Evolutionary conservation across 2,329 filamentous ascomycete genomes (phyloP), one percentile per base, ranked within the genome.

Genomic region (Exophiala bonariae): DNA sequence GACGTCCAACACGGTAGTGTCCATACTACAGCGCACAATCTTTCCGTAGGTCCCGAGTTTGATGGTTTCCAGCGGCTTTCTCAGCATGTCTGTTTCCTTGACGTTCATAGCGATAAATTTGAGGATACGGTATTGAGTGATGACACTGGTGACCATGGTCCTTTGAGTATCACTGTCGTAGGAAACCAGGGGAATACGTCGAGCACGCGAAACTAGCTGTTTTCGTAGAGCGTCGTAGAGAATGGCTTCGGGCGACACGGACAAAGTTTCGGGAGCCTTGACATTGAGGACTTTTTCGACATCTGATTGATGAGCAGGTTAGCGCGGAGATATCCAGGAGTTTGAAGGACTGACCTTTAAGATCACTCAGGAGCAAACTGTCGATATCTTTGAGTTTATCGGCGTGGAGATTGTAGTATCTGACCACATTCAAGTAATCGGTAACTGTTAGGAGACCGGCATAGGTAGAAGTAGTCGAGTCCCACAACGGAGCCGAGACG

Each of bases 81-180:
- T 88, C 52, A 99, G 73, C 63, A 90, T 81, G 60, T 95, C 86
- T 3, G 92, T 96, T 64, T 95, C 87, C 59, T 85, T 83, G 32
- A 88, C 83, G 69, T 99, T 99, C 69, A 99, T 92, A 9, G 93
- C 91, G 53, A 99, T 95, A 67, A 99, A 99, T 67, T 99, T 99
- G 56, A 99, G 81, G 59, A 99, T 97, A 49, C 95, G 87, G 70
- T 99, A 99, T 68, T 99, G 93, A 1, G 93, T 99, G 49, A 99
- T 87, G 52, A 99, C 93, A 61, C 90, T 96, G 52, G 99, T 88
- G 14, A 99, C 90, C 72, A 92, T 93, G 63, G 93, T 85, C 54
- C 90, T 82, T 47, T 87, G 84, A 2, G 93, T 99, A 70, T 99
- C 93, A 63, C 95, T 91, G 63, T 99, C 93, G 55, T 88, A 80